phyloP scores from a whole-genome alignment of 2,329 filamentous ascomycete species.

The Laburnicola sp. region DNA sequence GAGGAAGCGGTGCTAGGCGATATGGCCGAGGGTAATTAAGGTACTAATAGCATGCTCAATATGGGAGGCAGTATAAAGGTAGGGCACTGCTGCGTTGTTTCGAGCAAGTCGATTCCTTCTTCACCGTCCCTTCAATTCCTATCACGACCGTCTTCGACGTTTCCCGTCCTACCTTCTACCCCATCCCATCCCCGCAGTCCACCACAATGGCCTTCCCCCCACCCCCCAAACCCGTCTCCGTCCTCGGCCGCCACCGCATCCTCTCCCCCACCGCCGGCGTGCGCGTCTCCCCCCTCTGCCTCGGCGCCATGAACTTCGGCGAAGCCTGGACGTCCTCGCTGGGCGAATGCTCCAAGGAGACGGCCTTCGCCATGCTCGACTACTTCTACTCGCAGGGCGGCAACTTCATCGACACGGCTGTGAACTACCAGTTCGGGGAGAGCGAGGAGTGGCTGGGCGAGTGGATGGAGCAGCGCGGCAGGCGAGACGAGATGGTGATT shows the following conservation, averaged over 20 bases:
- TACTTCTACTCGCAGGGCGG: constrained; percentile 66
- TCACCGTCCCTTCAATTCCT: too few relatives aligned
- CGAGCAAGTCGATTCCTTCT: too few relatives aligned
- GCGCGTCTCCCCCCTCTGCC: constrained; percentile 49
- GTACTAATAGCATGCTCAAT: too few relatives aligned
- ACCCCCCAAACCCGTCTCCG: background rate
- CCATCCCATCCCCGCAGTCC: too few relatives aligned
- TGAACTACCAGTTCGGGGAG: constrained; percentile 44
- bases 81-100: too few relatives aligned
- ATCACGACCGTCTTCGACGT: too few relatives aligned
- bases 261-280: constrained; percentile 67
- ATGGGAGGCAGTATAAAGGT: too few relatives aligned
- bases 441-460: constrained; percentile 47
- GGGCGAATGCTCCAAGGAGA: constrained; percentile 59
- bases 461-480: constrained; percentile 45
- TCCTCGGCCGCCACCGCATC: constrained; percentile 64
- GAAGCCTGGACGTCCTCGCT: constrained; percentile 64
- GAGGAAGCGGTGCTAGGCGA: too few relatives aligned
- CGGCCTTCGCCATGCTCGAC: constrained; percentile 67
- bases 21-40: too few relatives aligned
- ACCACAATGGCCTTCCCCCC: constrained; percentile 1
- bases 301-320: constrained; percentile 68
- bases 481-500: constrained; percentile 45
- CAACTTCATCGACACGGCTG: constrained; percentile 70
- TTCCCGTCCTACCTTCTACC: too few relatives aligned